Base-by-base conservation (phyloP, 1,284 basidiomycete species). In the Ustilago shanxiensis region DNA sequence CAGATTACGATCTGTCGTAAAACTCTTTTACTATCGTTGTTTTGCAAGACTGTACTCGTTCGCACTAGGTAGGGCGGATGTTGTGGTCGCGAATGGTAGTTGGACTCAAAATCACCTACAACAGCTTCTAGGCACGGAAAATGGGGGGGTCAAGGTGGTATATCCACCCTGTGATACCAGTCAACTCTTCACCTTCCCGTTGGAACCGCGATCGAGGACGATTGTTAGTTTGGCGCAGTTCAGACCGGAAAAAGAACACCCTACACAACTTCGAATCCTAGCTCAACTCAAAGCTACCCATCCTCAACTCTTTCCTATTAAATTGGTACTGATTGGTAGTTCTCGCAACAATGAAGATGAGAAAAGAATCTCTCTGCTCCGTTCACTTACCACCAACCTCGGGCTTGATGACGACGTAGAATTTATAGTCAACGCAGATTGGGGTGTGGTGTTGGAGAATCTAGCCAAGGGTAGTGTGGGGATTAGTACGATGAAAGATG, bases 401-500 rank as follows among this genome's bases (percentile, higher is more conserved):
- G 88, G 86, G 2, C 88, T 98, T 14, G 87, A 90, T 83, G 87
- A 89, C 13, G 88, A 91, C 64, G 91, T 95, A 20, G 89, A 91
- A 50, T 94, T 98, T 76, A 87, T 93, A 6, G 89, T 97, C 52
- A 98, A 98, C 79, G 94, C 93, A 0, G 87, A 92, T 1, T 98
- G 93, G 78, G 77, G 90, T 0, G 89, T 89, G 10, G 89, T 98
- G 71, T 89, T 95, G 1, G 73, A 86, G 1, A 91, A 91, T 87
- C 89, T 99, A 1, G 89, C 91, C 0, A 87, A 87, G 16, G 91
- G 95, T 0, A 93, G 91, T 66, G 89, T 98, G 5, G 96, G 97
- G 0, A 85, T 98, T 26, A 96, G 93, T 83, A 98, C 96, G 4
- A 99, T 99, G 96, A 90, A 95, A 1, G 95, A 99, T 84, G 97